A percentile compares a stretch with the other conserved stretches of the same genome.
phyloP scores from a whole-genome alignment of 345 rosid genomes.

The Corchorus capsularis region DNA sequence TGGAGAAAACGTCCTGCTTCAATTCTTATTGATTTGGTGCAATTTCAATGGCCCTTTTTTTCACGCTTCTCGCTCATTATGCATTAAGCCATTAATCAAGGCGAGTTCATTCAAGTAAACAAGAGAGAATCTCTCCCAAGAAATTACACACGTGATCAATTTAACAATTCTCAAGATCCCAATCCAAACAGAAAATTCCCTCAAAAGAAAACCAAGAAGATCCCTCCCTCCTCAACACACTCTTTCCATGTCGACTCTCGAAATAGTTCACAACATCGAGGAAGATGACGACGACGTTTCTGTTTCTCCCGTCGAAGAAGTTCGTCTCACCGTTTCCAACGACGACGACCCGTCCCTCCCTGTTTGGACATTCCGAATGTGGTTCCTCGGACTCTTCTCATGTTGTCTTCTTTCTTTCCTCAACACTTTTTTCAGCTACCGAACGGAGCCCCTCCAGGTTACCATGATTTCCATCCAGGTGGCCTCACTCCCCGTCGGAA shows the following conservation, averaged over 20 bases:
- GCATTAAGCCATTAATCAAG: too few relatives aligned
- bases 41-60: too few relatives aligned
- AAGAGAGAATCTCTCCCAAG: neutral
- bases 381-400: constrained; percentile 53
- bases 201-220: too few relatives aligned
- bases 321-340: constrained; percentile 55
- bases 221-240: neutral
- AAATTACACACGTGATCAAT: neutral
- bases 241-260: constrained; percentile 18
- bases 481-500: constrained; percentile 53
- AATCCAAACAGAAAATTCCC: neutral
- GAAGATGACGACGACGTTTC: constrained; percentile 50
- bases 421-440: constrained; percentile 63
- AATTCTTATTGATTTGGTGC: too few relatives aligned
- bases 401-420: constrained; percentile 63
- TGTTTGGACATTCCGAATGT: constrained; percentile 67
- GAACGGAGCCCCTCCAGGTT: constrained; percentile 54
- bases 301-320: constrained; percentile 56
- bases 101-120: too few relatives aligned
- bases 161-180: too few relatives aligned
- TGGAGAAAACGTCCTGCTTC: too few relatives aligned
- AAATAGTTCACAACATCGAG: neutral
- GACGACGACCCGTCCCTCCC: constrained; percentile 55
- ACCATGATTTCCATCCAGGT: constrained; percentile 65
- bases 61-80: too few relatives aligned